phyloP scores from a whole-genome alignment of 2,329 filamentous ascomycete species.

The Aquanectria penicillioides region DNA sequence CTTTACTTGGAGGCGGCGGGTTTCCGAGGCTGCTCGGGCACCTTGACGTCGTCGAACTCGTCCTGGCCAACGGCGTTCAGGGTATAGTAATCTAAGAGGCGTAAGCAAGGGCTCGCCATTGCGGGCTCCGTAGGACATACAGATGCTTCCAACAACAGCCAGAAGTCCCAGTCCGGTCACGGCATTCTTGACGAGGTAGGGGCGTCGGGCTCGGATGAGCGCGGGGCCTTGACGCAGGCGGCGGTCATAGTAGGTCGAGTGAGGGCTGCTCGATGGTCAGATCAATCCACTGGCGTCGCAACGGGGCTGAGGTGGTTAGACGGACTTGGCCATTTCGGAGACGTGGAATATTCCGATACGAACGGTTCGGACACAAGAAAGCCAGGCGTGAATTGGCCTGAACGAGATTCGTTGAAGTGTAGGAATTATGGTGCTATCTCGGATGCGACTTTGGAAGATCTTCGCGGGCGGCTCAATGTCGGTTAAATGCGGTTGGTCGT shows the following conservation, averaged over 20 bases:
- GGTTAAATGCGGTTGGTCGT: slow-evolving; percentile 32
- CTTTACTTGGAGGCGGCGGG: slow-evolving; percentile 51
- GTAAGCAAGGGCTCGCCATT: slow-evolving; percentile 26
- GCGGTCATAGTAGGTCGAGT: slow-evolving; percentile 88
- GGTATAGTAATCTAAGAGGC: slow-evolving; percentile 63
- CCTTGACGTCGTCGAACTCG: slow-evolving; percentile 94
- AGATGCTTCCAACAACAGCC: slow-evolving; percentile 83
- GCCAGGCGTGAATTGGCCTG: slow-evolving; percentile 9
- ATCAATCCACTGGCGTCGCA: slow-evolving; percentile 31
- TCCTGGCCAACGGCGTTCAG: slow-evolving; percentile 92
- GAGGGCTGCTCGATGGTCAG: slow-evolving; percentile 50
- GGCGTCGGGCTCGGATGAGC: slow-evolving; percentile 88
- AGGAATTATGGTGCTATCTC: slow-evolving; percentile 21
- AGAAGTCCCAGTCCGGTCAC: slow-evolving; percentile 81
- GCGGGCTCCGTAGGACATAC: slow-evolving; percentile 68
- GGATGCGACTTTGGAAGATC: slow-evolving; percentile 34
- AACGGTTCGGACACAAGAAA: not conserved
- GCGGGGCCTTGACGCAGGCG: slow-evolving; percentile 86
- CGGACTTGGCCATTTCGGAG: slow-evolving; percentile 38
- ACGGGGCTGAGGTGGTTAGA: slow-evolving; percentile 15
- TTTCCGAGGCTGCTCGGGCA: slow-evolving; percentile 76
- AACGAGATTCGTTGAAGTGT: slow-evolving; percentile 19
- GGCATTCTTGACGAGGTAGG: slow-evolving; percentile 91
- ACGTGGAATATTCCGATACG: not conserved
- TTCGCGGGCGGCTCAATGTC: slow-evolving; percentile 38